Evolutionary conservation across 148 eudicot species (phyloP), one percentile per base, ranked within the genome.

Genomic region (Simmondsia chinensis): DNA sequence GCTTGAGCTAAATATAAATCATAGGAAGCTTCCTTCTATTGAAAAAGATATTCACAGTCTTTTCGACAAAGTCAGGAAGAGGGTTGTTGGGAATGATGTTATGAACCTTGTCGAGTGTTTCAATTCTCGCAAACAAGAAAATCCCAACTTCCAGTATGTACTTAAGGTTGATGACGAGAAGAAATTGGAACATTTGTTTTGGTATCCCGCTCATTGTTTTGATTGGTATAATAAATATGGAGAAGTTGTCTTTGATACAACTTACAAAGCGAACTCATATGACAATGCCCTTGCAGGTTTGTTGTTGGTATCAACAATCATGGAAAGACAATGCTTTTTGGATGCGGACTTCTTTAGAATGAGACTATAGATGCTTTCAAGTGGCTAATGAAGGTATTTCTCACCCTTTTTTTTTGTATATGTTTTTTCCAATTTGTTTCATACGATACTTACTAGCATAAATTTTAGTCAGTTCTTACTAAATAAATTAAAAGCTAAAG

Each of bases 31-130:
- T 19, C 34, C 54, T 6, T 53, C 33, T 29, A 9, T 53, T 26
- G 59, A 61, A n/a, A 45, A 18, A 30, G 48, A 61, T 23, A 40
- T 46, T 1, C 45, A 43, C 16, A 53, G 46, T 17, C 37, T 62
- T 14, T 61, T 22, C 27, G 11, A 9, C 4, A 38, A 27, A 12
- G 29, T 37, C 30, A 38, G 21, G 19, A 52, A 24, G 23, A 9
- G 16, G n/a, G 3, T 51, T 17, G 27, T 3, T 1, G 45, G 4
- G 1, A 31, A 61, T 46, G 56, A 63, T 54, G 50, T 14, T 2
- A 53, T 9, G 11, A 41, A 39, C n/a, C 36, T 54, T 20, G 8
- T 54, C 7, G 54, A 41, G 9, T 23, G 48, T 48, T 48, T 50
- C 44, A 47, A 41, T 31, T n/a, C 20, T 4, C 26, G 25, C 0